Conservation (phyloP, 2,329 filamentous ascomycete genomes). For the Phialocephala subalpina region DNA sequence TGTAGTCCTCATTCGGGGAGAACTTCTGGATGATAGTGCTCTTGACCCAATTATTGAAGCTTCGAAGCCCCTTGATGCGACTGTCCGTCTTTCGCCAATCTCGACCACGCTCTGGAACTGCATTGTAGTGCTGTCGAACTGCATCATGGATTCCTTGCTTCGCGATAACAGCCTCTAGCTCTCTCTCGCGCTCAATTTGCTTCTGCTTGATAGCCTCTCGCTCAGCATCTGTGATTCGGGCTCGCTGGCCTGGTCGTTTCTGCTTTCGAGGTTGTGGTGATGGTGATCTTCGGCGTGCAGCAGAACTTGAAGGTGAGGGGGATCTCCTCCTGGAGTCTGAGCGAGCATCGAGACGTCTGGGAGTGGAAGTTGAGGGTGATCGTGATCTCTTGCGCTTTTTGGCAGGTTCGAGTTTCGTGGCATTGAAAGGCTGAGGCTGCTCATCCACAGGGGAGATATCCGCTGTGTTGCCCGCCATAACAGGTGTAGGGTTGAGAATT, state of each 20-base stretch:
- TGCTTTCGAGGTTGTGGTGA: constrained; percentile 62
- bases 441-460: constrained; percentile 43
- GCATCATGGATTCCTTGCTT: constrained; percentile 78
- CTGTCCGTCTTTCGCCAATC: constrained; percentile 96
- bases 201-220: constrained; percentile 72
- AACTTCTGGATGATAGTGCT: constrained; percentile 98
- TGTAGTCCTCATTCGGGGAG: constrained; percentile 79
- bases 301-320: constrained; percentile 36
- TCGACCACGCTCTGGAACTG: constrained; percentile 89
- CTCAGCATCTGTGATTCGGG: constrained; percentile 72
- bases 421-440: constrained; percentile 51
- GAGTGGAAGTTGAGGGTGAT: constrained; percentile 44
- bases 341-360: constrained; percentile 36
- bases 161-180: constrained; percentile 45
- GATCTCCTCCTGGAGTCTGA: constrained; percentile 37
- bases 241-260: constrained; percentile 73
- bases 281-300: constrained; percentile 36
- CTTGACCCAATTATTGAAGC: constrained; percentile 99
- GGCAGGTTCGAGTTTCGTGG: constrained; percentile 50
- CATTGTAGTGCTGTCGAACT: constrained; percentile 94
- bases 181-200: constrained; percentile 62
- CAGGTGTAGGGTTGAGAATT: neutral
- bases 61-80: constrained; percentile 91
- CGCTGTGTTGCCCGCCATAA: constrained; percentile 44
- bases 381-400: constrained; percentile 51